Evolutionary conservation across 2,329 filamentous ascomycete species (phyloP), one percentile per base, ranked within the genome.

Genomic region (Colletotrichum simmondsii): DNA sequence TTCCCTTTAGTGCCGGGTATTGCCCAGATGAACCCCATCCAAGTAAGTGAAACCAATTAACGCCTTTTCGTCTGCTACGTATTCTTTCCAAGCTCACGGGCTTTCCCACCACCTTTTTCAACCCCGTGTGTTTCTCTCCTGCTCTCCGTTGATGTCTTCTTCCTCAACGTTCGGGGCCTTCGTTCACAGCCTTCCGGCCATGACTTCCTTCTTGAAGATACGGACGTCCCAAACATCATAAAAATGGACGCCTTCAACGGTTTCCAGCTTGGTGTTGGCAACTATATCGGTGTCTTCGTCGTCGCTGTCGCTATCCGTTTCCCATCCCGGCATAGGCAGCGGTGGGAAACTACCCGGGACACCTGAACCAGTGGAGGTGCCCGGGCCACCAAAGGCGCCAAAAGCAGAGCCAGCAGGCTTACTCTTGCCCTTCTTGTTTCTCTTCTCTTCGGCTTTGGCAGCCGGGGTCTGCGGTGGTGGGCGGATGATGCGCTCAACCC

Each of bases 181-280:
- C 85, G 14, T 62, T 59, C 53, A 88, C 32, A 88, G 76, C 26
- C 82, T 79, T 2, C 85, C 86, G 26, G 75, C 75, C 37, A 86
- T 82, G 61, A 91, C 80, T 77, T 91, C 88, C 79, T 90, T 91
- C 76, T 88, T 85, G 75, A 91, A 92, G 62, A 92, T 91, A 73
- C 83, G 84, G 46, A 91, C 84, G 0, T 84, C 88, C 74, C 75
- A 80, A 6, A 87, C 79, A 58, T 88, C 85, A 61, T 83, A 85
- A 73, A 87, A 87, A 7, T 79, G 78, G 10, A 85, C 76, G 3
- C 78, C 79, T 22, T 86, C 83, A 3, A 84, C 72, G 8, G 82
- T 80, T 71, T 85, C 81, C 7, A 86, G 78, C 73, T 80, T 84
- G 42, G 78, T 62, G 5, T 74, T 75, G 1, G 75, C 73, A 16